phyloP scores from a whole-genome alignment of 2,329 filamentous ascomycete species.

The Fusarium neocosmosporiellum region DNA sequence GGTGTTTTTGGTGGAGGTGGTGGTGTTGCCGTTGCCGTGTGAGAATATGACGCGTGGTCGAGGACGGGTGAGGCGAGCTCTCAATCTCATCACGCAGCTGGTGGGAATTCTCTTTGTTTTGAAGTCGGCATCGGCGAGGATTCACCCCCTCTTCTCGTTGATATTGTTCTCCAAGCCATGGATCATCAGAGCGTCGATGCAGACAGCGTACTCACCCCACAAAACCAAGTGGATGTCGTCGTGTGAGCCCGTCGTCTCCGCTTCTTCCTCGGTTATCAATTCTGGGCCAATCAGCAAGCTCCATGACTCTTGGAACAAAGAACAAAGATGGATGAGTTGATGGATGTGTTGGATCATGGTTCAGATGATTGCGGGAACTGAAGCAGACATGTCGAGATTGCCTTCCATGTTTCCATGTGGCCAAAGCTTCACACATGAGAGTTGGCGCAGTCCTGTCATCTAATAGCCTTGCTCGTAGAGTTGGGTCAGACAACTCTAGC shows the following conservation, averaged over 20 bases:
- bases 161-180: slow-evolving; percentile 46
- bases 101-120: slow-evolving; percentile 37
- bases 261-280: slow-evolving; percentile 40
- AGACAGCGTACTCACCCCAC: slow-evolving; percentile 38
- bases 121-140: slow-evolving; percentile 25
- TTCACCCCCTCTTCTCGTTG: slow-evolving; percentile 32
- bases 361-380: background rate
- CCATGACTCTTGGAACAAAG: background rate
- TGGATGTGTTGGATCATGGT: background rate
- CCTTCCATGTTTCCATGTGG: background rate
- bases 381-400: background rate
- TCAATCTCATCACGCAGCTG: slow-evolving; percentile 46
- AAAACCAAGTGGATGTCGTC: slow-evolving; percentile 33
- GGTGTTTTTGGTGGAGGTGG: slow-evolving; percentile 15
- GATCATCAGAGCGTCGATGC: slow-evolving; percentile 25
- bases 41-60: slow-evolving; percentile 50
- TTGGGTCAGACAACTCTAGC: background rate
- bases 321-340: background rate
- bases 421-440: background rate
- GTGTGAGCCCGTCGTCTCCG: slow-evolving; percentile 32
- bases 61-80: slow-evolving; percentile 41
- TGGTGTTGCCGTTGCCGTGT: slow-evolving; percentile 25
- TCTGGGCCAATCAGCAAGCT: slow-evolving; percentile 26
- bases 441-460: background rate
- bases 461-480: background rate